Conservation (phyloP, 169 alveolate genomes). For the Eimeria tenella region DNA sequence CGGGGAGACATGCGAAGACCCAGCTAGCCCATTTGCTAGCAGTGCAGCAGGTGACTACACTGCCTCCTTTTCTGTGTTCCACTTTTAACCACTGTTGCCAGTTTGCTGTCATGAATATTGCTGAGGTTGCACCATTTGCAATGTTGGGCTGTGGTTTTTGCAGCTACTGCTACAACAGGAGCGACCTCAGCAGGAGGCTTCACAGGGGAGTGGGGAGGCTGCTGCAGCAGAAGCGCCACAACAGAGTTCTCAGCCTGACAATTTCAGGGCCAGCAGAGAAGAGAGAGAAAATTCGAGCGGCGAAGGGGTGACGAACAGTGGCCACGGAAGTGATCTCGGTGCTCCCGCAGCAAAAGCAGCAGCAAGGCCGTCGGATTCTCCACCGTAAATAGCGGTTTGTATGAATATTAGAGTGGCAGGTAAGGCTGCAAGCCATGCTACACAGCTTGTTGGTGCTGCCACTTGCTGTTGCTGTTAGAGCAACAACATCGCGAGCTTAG, state of each 20-base stretch:
- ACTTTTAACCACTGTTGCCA: not conserved
- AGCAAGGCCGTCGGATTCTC: not conserved
- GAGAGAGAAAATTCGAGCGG: not conserved
- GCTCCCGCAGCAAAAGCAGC: not conserved
- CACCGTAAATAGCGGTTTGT: not conserved
- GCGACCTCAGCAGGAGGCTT: conserved; percentile 22
- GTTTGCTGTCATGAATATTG: not conserved
- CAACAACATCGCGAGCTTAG: not conserved
- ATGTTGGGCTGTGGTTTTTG: not conserved
- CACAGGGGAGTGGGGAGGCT: conserved; percentile 23
- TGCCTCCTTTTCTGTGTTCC: not conserved
- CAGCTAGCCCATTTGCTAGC: conserved; percentile 70
- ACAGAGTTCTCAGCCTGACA: conserved; percentile 36
- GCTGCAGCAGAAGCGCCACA: conserved; percentile 36
- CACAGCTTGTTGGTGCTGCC: not conserved
- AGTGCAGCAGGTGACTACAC: conserved; percentile 59
- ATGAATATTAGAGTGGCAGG: conserved; percentile 25
- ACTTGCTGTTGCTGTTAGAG: not conserved
- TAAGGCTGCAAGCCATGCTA: conserved; percentile 23
- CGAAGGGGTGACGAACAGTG: conserved; percentile 22
- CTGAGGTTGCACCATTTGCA: not conserved
- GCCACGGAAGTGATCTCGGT: not conserved
- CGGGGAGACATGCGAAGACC: conserved; percentile 62
- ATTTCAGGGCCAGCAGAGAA: not conserved
- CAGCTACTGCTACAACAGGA: conserved; percentile 59